Percentiles rank a stretch among this genome's conserved stretches.
phyloP scores from a whole-genome alignment of 2,329 filamentous ascomycete genomes.

The Esteya vermicola region DNA sequence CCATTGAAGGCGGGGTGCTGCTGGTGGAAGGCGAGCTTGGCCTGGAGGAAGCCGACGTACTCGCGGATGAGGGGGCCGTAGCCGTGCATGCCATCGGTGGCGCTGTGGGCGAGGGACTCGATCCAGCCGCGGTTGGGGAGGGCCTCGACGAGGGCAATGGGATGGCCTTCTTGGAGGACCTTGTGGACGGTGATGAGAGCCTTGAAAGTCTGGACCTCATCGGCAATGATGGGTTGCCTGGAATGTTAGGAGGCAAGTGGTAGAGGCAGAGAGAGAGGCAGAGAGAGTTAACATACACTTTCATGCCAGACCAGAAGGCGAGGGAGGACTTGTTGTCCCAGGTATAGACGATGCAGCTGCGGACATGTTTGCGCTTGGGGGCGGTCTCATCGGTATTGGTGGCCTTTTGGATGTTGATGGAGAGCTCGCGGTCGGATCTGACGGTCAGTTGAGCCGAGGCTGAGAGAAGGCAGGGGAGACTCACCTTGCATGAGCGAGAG shows the following conservation, averaged over 20 bases:
- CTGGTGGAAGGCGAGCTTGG: slow-evolving; percentile 91
- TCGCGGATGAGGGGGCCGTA: slow-evolving; percentile 89
- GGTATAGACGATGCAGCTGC: slow-evolving; percentile 94
- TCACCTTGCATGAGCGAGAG: too few species aligned
- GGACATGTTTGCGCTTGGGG: slow-evolving; percentile 81
- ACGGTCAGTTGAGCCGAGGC: background rate
- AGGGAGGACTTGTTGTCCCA: slow-evolving; percentile 96
- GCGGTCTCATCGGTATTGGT: slow-evolving; percentile 55
- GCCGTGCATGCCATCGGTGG: slow-evolving; percentile 75
- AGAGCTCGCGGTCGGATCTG: slow-evolving; percentile 55
- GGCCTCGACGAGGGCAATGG: slow-evolving; percentile 72
- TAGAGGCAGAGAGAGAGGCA: background rate
- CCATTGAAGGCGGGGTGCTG: slow-evolving; percentile 98
- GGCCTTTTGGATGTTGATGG: slow-evolving; percentile 57
- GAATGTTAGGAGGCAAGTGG: background rate
- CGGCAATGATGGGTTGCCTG: slow-evolving; percentile 92
- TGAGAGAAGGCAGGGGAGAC: too few species aligned
- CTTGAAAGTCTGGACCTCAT: slow-evolving; percentile 98
- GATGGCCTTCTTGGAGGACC: slow-evolving; percentile 92
- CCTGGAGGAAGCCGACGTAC: slow-evolving; percentile 90
- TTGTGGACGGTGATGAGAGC: slow-evolving; percentile 95
- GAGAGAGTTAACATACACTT: slow-evolving; percentile 50
- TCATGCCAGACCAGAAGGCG: slow-evolving; percentile 96
- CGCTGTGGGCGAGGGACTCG: slow-evolving; percentile 78
- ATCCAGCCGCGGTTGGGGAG: slow-evolving; percentile 84